Conservation (phyloP, 176 grass and related monocot genomes). For the Eleusine coracana region DNA sequence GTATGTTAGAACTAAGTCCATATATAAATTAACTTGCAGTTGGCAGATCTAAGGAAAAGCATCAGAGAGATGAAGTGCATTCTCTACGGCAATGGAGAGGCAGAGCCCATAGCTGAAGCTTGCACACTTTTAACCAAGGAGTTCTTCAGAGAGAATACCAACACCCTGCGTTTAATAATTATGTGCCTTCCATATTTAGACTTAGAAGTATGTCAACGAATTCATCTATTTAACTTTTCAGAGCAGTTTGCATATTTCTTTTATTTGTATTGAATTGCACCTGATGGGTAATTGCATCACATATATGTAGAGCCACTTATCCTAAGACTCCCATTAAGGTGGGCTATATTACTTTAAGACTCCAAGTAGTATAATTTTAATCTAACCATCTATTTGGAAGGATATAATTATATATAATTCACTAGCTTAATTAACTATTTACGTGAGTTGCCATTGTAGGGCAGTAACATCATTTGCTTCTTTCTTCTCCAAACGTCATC, state of each 20-base stretch:
- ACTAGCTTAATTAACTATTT: too few species aligned
- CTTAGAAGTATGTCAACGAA: constrained; percentile 35
- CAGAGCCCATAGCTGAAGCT: constrained; percentile 45
- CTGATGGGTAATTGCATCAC: background rate
- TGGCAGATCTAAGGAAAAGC: constrained; percentile 36
- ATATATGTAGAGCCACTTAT: background rate
- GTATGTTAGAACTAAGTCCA: background rate
- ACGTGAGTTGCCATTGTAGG: too few species aligned
- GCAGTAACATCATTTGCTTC: too few species aligned
- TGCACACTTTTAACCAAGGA: constrained; percentile 49
- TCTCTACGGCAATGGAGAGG: constrained; percentile 49
- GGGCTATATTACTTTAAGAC: too few species aligned
- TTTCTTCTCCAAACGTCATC: too few species aligned
- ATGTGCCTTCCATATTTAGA: constrained; percentile 48
- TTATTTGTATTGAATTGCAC: background rate
- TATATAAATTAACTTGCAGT: constrained; percentile 22
- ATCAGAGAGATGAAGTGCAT: constrained; percentile 49
- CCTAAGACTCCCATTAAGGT: too few species aligned
- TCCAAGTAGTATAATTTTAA: too few species aligned
- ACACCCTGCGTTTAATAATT: constrained; percentile 49
- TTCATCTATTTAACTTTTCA: background rate
- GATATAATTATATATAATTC: too few species aligned
- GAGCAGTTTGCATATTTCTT: background rate
- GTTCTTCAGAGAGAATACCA: constrained; percentile 50
- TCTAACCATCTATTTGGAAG: too few species aligned